Evolutionary conservation across 129 eudicot species (phyloP).

Genomic region (Tanacetum coccineum): DNA sequence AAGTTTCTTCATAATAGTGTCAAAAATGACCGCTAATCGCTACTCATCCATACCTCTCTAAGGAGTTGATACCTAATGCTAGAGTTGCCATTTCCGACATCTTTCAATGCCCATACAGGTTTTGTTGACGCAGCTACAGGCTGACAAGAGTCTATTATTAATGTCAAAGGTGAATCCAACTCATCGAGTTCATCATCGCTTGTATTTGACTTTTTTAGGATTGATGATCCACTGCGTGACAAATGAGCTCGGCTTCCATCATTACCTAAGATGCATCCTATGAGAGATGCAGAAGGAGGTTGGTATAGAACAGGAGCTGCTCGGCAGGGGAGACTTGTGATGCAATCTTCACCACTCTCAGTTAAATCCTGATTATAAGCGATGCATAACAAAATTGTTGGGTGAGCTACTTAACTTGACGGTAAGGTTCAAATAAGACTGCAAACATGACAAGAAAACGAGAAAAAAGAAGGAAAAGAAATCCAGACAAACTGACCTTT

Average conservation of each 20-base stretch:
- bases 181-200: constrained; percentile 85
- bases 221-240: constrained; percentile 48
- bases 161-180: constrained; percentile 60
- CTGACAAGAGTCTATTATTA: constrained; percentile 30
- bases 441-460: not conserved
- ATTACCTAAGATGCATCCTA: constrained; percentile 46
- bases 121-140: constrained; percentile 24
- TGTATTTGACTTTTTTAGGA: constrained; percentile 69
- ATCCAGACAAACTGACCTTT: too few relatives aligned
- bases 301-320: constrained; percentile 52
- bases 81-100: constrained; percentile 23
- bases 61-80: constrained; percentile 63
- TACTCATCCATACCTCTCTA: constrained; percentile 57
- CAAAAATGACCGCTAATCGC: constrained; percentile 26
- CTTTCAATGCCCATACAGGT: constrained; percentile 32
- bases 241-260: constrained; percentile 33
- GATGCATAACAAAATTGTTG: not conserved
- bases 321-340: constrained; percentile 46
- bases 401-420: too few relatives aligned
- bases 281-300: constrained; percentile 50
- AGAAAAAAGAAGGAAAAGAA: too few relatives aligned
- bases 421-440: too few relatives aligned
- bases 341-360: constrained; percentile 39
- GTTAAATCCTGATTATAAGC: constrained; percentile 43
- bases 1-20: not conserved